Percentiles rank a stretch among this genome's conserved stretches.
Conservation (phyloP, 257 asterid genomes). For the Nyctanthes arbortristis region DNA sequence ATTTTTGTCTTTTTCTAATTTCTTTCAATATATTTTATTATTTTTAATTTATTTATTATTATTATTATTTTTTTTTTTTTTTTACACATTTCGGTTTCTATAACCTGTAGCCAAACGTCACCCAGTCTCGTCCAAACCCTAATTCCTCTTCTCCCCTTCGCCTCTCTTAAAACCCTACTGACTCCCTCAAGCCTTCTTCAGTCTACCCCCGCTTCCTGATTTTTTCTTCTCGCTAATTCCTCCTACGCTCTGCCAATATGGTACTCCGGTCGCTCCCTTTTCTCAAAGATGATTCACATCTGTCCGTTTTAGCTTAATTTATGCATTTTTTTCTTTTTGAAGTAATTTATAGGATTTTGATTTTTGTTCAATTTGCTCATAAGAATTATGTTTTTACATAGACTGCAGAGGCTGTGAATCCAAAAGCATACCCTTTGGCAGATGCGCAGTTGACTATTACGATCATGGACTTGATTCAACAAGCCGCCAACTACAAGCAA, state of each 20-base stretch:
- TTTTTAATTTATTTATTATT: too few relatives aligned
- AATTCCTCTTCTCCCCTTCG: background rate
- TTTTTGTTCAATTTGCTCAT: background rate
- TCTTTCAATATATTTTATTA: too few relatives aligned
- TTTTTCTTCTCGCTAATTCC: background rate
- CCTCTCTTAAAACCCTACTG: background rate
- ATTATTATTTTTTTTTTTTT: too few relatives aligned
- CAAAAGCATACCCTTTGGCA: conserved; percentile 50
- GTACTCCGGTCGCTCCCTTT: background rate
- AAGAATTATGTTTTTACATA: background rate
- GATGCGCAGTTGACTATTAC: conserved; percentile 51
- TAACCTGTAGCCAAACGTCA: background rate
- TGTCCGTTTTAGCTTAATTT: background rate
- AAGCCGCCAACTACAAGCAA: conserved; percentile 56
- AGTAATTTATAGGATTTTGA: background rate
- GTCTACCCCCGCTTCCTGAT: background rate
- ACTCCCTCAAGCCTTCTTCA: background rate
- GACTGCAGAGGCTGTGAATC: conserved; percentile 41
- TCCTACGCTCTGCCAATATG: background rate
- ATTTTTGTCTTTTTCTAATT: too few relatives aligned
- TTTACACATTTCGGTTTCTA: too few relatives aligned
- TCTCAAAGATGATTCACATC: too few relatives aligned
- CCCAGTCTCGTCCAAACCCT: background rate
- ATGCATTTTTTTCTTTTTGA: background rate
- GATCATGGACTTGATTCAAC: conserved; percentile 51